These are phyloP conservation scores for Starmerella lactis-condensi DNA, from an alignment of 805 yeast genomes.

Conservation along the genomic window DNA sequence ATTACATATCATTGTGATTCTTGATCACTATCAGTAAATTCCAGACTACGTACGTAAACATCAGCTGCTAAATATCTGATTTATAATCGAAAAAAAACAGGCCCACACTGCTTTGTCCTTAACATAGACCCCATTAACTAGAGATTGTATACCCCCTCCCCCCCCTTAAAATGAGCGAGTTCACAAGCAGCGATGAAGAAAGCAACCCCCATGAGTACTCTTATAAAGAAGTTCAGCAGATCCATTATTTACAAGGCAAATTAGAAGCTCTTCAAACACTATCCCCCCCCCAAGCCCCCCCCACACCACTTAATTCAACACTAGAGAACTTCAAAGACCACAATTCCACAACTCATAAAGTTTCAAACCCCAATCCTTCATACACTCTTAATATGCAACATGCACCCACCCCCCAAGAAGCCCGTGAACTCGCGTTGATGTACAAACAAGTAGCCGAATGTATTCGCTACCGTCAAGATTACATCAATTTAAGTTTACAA, in stretches of 20 bases:
- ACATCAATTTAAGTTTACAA: slow-evolving; percentile 55
- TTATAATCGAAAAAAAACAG: too few species aligned
- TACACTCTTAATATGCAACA: slow-evolving; percentile 16
- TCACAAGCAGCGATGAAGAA: slow-evolving; percentile 7
- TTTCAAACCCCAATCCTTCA: slow-evolving; percentile 6
- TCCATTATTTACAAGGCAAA: slow-evolving; percentile 13
- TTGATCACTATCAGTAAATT: too few species aligned
- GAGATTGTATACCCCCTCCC: neutral
- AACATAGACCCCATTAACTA: too few species aligned
- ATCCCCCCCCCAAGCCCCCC: neutral
- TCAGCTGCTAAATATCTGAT: too few species aligned
- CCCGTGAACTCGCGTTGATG: slow-evolving; percentile 23
- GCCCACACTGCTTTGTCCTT: too few species aligned
- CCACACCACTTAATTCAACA: too few species aligned
- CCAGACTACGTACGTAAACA: too few species aligned
- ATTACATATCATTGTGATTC: too few species aligned
- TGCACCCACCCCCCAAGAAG: slow-evolving; percentile 21
- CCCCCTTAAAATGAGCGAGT: neutral
- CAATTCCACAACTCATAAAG: neutral
- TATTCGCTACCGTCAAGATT: slow-evolving; percentile 56
- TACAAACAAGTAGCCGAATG: slow-evolving; percentile 30
- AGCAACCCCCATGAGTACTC: slow-evolving; percentile 11
- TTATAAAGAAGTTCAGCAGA: slow-evolving; percentile 15
- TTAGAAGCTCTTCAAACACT: slow-evolving; percentile 15
- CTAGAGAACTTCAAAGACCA: slow-evolving; percentile 8